A percentile compares a stretch with the other conserved stretches of the same genome.
phyloP scores from a whole-genome alignment of 148 eudicot genomes.

The Chenopodium suecicum region DNA sequence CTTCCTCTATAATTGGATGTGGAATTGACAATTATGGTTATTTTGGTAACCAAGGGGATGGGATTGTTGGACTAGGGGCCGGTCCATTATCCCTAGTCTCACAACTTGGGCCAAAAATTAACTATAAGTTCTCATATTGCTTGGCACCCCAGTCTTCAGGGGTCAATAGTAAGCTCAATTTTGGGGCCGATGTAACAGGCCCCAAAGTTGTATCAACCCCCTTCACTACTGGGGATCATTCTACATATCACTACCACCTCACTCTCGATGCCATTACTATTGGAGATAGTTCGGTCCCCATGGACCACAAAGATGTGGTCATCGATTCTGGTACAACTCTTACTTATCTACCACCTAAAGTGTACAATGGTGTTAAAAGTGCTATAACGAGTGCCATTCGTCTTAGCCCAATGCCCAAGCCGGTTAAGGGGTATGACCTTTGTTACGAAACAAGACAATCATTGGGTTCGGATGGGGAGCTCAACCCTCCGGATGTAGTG shows the following conservation, averaged over 20 bases:
- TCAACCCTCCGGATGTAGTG: conserved; percentile 17
- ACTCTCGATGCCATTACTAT: conserved; percentile 28
- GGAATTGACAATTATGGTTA: conserved; percentile 24
- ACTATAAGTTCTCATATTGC: conserved; percentile 47
- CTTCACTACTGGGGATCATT: not conserved
- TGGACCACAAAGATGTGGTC: conserved; percentile 21
- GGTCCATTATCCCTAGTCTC: conserved; percentile 36
- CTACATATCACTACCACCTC: conserved; percentile 22
- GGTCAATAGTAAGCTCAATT: conserved; percentile 29
- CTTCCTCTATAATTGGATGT: conserved; percentile 32
- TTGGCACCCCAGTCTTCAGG: conserved; percentile 25
- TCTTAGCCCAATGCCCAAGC: conserved; percentile 7
- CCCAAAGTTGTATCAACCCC: conserved; percentile 31
- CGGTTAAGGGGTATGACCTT: not conserved
- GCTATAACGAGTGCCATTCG: conserved; percentile 14
- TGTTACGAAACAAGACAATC: conserved; percentile 7
- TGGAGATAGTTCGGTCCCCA: not conserved
- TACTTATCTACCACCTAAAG: conserved; percentile 6
- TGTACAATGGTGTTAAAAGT: conserved; percentile 16
- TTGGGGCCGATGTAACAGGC: conserved; percentile 28
- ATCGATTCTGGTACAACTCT: conserved; percentile 39
- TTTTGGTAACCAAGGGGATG: conserved; percentile 19
- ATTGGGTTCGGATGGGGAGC: not conserved
- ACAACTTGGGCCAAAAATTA: conserved; percentile 35
- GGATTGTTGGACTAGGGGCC: conserved; percentile 43